Percentiles rank a stretch among this genome's conserved stretches.
These are phyloP conservation scores for Metarhizium brunneum DNA, from an alignment of 2,329 filamentous ascomycete species.

Conservation along the genomic window DNA sequence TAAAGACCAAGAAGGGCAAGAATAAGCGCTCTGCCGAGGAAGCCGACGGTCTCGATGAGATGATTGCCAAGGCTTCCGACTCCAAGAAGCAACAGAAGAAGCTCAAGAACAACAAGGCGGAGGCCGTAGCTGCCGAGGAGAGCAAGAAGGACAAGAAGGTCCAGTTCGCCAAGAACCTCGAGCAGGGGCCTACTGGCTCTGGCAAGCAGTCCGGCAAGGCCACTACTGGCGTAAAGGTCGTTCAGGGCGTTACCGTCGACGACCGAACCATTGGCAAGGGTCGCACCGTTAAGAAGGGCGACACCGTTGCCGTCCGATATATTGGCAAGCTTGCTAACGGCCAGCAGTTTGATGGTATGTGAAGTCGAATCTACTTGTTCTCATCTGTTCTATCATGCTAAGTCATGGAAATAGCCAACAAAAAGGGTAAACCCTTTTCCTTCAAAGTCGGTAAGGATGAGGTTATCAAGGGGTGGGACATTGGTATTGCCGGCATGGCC, in stretches of 20 bases:
- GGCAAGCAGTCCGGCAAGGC: conserved; percentile 35
- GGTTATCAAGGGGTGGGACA: conserved; percentile 98
- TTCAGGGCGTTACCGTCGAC: conserved; percentile 86
- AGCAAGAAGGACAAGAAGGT: conserved; percentile 78
- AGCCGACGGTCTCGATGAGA: conserved; percentile 64
- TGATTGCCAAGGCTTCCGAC: conserved; percentile 71
- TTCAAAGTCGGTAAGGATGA: conserved; percentile 93
- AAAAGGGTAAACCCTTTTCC: conserved; percentile 94
- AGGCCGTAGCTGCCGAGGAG: conserved; percentile 58
- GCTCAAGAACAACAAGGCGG: conserved; percentile 95
- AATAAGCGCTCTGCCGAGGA: conserved; percentile 88
- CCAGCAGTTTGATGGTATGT: conserved; percentile 80
- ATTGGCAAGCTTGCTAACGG: conserved; percentile 94
- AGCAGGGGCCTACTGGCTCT: conserved; percentile 84
- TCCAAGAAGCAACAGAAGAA: conserved; percentile 96
- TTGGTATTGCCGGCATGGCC: conserved; percentile 86
- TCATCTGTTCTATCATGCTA: not conserved
- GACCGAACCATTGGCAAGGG: conserved; percentile 90
- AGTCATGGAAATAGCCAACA: conserved; percentile 59
- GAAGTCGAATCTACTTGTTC: not conserved
- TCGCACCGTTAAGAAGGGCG: conserved; percentile 78
- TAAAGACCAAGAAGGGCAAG: conserved; percentile 62
- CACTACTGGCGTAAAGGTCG: conserved; percentile 61
- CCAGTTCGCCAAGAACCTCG: conserved; percentile 97
- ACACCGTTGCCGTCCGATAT: conserved; percentile 89